phyloP scores from a whole-genome alignment of 2,329 filamentous ascomycete species.

The Dactylellina parvicollis region DNA sequence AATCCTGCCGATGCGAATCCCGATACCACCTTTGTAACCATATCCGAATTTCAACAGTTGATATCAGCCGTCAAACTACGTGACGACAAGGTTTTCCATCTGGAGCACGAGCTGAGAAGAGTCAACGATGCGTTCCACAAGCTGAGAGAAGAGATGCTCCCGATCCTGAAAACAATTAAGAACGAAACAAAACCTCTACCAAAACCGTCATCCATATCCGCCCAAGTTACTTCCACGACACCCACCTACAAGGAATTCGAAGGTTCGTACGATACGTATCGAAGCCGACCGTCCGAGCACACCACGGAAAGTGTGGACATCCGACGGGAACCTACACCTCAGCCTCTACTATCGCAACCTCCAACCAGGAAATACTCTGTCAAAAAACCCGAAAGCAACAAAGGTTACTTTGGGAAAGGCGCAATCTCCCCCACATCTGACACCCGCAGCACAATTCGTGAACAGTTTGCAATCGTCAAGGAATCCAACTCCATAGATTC shows the following conservation, averaged over 20 bases:
- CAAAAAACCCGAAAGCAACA: slow-evolving; percentile 31
- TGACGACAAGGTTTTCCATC: slow-evolving; percentile 85
- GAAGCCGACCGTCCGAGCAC: slow-evolving; percentile 18
- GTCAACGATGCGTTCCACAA: slow-evolving; percentile 89
- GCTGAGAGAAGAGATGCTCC: slow-evolving; percentile 88
- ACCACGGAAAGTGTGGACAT: slow-evolving; percentile 40
- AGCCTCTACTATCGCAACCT: slow-evolving; percentile 44
- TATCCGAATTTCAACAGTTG: slow-evolving; percentile 83
- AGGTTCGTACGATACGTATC: slow-evolving; percentile 28
- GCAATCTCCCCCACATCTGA: slow-evolving; percentile 41
- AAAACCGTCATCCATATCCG: slow-evolving; percentile 56
- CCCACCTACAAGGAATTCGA: slow-evolving; percentile 51
- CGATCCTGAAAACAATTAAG: slow-evolving; percentile 88
- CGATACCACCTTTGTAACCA: slow-evolving; percentile 52
- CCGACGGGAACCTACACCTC: slow-evolving; percentile 45
- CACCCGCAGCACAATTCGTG: slow-evolving; percentile 40
- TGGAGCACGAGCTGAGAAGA: slow-evolving; percentile 83
- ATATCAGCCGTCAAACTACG: slow-evolving; percentile 88
- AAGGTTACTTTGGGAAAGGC: slow-evolving; percentile 29
- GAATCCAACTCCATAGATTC: slow-evolving; percentile 37
- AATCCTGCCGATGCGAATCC: slow-evolving; percentile 77
- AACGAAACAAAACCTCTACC: slow-evolving; percentile 90
- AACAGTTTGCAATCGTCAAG: slow-evolving; percentile 45
- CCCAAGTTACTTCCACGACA: slow-evolving; percentile 33
- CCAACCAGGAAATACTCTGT: slow-evolving; percentile 49